A percentile compares a stretch with the other conserved stretches of the same genome.
Conservation (phyloP, 768 basidiomycete species). For the Pisolithus sp. region DNA sequence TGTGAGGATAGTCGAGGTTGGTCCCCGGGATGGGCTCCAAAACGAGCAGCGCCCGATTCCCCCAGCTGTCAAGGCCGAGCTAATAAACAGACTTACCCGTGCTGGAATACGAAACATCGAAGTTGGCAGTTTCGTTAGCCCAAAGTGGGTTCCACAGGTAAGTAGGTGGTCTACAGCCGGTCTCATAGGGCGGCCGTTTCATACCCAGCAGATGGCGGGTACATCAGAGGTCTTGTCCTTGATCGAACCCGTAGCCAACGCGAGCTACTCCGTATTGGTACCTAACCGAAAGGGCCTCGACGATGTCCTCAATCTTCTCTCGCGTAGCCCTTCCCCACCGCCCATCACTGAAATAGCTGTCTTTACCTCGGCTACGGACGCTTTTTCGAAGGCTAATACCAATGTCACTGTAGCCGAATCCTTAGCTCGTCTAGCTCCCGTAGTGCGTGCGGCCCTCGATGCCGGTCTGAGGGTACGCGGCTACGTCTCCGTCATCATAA, state of each 20-base stretch:
- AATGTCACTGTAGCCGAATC: conserved; percentile 71
- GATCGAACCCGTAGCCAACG: conserved; percentile 46
- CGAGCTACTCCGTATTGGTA: conserved; percentile 73
- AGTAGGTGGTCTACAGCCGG: conserved; percentile 9
- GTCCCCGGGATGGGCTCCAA: conserved; percentile 87
- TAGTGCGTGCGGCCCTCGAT: conserved; percentile 54
- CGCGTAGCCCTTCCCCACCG: conserved; percentile 30
- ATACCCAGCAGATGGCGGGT: conserved; percentile 67
- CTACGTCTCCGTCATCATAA: conserved; percentile 79
- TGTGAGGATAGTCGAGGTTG: conserved; percentile 74
- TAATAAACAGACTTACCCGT: conserved; percentile 65
- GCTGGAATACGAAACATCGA: conserved; percentile 72
- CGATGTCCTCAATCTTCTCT: conserved; percentile 53
- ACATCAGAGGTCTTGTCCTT: conserved; percentile 66
- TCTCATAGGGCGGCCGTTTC: background rate
- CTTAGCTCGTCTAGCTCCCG: conserved; percentile 52
- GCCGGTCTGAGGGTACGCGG: conserved; percentile 68
- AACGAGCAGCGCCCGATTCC: conserved; percentile 76
- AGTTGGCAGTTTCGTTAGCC: conserved; percentile 86
- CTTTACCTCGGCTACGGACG: conserved; percentile 85
- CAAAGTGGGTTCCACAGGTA: conserved; percentile 91
- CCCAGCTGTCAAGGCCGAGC: conserved; percentile 67
- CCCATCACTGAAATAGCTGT: conserved; percentile 81
- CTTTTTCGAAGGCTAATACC: conserved; percentile 80
- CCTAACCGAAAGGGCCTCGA: conserved; percentile 78